Conservation (phyloP, 352 stramenopile genomes). For the Aphanomyces invadans region DNA sequence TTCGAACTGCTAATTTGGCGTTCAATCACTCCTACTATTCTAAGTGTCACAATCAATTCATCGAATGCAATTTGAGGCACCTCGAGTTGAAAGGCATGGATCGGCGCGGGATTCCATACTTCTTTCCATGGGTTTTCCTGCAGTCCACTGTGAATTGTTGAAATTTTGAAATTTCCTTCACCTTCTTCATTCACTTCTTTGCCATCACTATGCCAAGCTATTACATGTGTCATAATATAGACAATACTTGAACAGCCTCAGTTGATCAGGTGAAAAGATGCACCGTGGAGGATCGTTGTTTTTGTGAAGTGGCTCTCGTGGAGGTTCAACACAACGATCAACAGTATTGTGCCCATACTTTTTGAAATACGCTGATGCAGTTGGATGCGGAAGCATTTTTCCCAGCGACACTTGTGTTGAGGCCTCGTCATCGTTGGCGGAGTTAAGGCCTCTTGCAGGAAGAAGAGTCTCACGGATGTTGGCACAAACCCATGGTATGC, state of each 20-base stretch:
- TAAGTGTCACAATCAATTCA: too few relatives aligned
- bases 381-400: background rate
- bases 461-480: background rate
- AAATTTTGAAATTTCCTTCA: background rate
- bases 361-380: background rate
- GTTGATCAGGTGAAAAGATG: constrained; percentile 3
- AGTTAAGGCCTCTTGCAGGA: background rate
- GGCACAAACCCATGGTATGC: background rate
- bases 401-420: background rate
- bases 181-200: constrained; percentile 10
- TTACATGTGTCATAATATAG: background rate
- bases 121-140: background rate
- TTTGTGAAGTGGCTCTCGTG: background rate
- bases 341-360: background rate
- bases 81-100: background rate
- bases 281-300: background rate
- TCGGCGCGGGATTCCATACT: background rate
- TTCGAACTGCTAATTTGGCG: background rate
- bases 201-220: background rate
- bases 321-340: background rate
- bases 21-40: too few relatives aligned
- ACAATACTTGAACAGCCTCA: constrained; percentile 6
- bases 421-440: background rate
- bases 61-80: background rate
- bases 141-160: background rate